Percentiles rank a stretch among this genome's conserved stretches.
These are phyloP conservation scores for Myriosclerotinia scirpicola DNA, from an alignment of 2,329 filamentous ascomycete genomes.

Conservation along the genomic window DNA sequence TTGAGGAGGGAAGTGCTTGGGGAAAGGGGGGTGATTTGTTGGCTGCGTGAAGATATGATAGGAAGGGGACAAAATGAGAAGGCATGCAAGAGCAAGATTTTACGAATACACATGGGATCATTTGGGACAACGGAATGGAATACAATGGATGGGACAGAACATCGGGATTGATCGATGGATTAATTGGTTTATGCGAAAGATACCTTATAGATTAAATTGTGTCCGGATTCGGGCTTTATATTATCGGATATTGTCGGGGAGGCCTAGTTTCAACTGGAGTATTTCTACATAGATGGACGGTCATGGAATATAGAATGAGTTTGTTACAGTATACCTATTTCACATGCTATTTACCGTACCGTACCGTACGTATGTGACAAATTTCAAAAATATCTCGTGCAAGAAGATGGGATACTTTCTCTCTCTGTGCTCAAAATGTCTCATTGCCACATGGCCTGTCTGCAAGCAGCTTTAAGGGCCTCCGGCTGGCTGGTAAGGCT, in stretches of 20 bases:
- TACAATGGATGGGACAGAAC: not conserved
- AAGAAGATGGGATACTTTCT: too few relatives aligned
- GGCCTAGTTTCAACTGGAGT: too few relatives aligned
- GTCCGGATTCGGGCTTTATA: not conserved
- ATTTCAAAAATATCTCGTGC: too few relatives aligned
- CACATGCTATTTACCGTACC: too few relatives aligned
- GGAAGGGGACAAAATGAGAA: not conserved
- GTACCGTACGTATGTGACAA: too few relatives aligned
- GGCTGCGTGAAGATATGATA: not conserved
- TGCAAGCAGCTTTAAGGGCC: too few relatives aligned
- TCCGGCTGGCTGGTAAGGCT: too few relatives aligned
- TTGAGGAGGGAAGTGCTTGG: conserved; percentile 14
- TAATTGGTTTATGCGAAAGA: conserved; percentile 12
- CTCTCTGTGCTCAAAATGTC: too few relatives aligned
- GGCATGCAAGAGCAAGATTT: not conserved
- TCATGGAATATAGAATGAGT: too few relatives aligned
- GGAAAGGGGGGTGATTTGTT: not conserved
- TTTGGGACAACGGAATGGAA: not conserved
- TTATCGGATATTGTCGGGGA: not conserved
- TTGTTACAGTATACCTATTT: too few relatives aligned
- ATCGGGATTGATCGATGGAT: not conserved
- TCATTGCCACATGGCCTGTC: too few relatives aligned
- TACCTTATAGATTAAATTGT: conserved; percentile 12
- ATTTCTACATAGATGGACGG: too few relatives aligned
- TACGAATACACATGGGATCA: not conserved